A percentile compares a stretch with the other conserved stretches of the same genome.
These are phyloP conservation scores for Boletus edulis DNA, from an alignment of 768 basidiomycete genomes.

Conservation along the genomic window DNA sequence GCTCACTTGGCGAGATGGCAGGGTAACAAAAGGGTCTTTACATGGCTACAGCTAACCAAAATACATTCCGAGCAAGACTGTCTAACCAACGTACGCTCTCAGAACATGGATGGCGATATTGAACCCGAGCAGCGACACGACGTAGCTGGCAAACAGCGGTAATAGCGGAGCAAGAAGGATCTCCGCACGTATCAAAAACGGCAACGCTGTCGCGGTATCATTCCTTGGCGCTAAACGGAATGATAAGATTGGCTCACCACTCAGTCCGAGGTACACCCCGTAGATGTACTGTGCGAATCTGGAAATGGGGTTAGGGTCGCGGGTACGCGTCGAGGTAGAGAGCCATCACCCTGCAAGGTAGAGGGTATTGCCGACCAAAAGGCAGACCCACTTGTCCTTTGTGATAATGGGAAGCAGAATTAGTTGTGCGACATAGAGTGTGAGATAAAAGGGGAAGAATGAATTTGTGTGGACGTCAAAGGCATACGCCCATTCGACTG, in stretches of 20 bases:
- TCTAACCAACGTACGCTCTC: constrained; percentile 67
- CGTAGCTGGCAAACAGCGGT: constrained; percentile 82
- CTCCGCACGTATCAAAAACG: constrained; percentile 89
- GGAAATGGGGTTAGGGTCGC: constrained; percentile 8
- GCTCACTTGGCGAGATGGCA: constrained; percentile 1
- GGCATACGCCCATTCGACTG: constrained; percentile 90
- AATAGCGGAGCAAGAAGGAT: constrained; percentile 88
- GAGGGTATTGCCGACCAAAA: constrained; percentile 85
- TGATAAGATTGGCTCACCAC: constrained; percentile 45
- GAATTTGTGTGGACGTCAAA: constrained; percentile 97
- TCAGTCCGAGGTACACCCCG: constrained; percentile 84
- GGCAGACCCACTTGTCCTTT: constrained; percentile 88
- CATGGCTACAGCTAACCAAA: constrained; percentile 5
- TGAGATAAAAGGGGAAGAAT: constrained; percentile 92
- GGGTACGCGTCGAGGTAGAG: neutral
- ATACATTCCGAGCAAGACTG: neutral
- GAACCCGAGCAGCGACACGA: constrained; percentile 85
- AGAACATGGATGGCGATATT: constrained; percentile 87
- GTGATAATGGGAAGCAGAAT: constrained; percentile 82
- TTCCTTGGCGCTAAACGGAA: neutral
- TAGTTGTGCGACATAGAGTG: constrained; percentile 85
- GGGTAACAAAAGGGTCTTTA: constrained; percentile 3
- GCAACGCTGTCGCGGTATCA: constrained; percentile 58
- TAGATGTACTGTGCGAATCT: constrained; percentile 91
- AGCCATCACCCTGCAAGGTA: constrained; percentile 68